A percentile compares a stretch with the other conserved stretches of the same genome.
Conservation (phyloP, 768 basidiomycete species). For the Mycena amicta region DNA sequence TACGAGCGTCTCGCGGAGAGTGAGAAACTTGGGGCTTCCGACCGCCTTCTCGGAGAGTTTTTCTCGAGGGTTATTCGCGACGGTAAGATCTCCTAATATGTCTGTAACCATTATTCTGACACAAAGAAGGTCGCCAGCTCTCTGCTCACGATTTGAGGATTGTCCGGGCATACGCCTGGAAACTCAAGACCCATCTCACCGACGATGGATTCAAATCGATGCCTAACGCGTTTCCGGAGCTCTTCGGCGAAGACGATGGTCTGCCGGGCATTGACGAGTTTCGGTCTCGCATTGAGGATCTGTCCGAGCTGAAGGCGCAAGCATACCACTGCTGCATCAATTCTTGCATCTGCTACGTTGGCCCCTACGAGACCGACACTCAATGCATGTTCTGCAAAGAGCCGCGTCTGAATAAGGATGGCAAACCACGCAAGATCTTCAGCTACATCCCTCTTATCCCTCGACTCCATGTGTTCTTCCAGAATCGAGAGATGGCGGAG, state of each 20-base stretch:
- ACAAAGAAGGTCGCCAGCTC: too few relatives aligned
- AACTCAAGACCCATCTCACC: neutral
- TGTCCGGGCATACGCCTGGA: neutral
- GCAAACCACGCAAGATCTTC: constrained; percentile 31
- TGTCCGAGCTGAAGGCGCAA: constrained; percentile 31
- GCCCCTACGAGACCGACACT: constrained; percentile 23
- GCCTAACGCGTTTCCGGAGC: neutral
- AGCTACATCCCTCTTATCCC: constrained; percentile 37
- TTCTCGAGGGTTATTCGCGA: neutral
- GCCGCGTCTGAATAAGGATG: neutral
- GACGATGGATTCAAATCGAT: neutral
- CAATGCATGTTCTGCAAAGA: constrained; percentile 36
- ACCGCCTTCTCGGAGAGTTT: neutral
- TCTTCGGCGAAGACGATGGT: neutral
- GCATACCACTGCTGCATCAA: constrained; percentile 32
- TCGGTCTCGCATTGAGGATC: constrained; percentile 20
- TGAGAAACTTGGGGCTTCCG: neutral
- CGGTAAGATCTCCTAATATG: too few relatives aligned
- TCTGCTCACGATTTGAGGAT: neutral
- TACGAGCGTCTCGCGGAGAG: neutral
- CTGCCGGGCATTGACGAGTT: neutral
- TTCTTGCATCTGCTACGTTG: constrained; percentile 16
- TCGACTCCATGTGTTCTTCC: constrained; percentile 26
- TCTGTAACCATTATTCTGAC: too few relatives aligned
- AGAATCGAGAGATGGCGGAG: constrained; percentile 22